Evolutionary conservation across 2,329 filamentous ascomycete species (phyloP).

Genomic region (Pseudogymnoascus sp.): DNA sequence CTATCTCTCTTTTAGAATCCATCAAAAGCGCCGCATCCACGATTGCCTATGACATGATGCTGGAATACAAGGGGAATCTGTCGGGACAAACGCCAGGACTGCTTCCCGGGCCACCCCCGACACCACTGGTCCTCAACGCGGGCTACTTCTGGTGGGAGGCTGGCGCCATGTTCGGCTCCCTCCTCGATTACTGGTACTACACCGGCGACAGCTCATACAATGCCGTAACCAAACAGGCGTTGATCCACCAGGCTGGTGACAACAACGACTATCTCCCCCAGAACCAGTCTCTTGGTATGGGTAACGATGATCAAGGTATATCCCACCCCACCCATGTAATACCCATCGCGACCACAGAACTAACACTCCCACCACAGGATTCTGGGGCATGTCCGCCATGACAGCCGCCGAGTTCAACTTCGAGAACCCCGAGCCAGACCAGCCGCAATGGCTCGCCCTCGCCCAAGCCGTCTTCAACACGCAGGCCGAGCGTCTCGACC

Average conservation of each 20-base stretch:
- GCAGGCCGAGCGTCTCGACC: slow-evolving; percentile 65
- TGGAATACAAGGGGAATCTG: slow-evolving; percentile 41
- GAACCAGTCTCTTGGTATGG: slow-evolving; percentile 52
- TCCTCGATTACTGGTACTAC: slow-evolving; percentile 77
- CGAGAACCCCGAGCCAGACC: slow-evolving; percentile 39
- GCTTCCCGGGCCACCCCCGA: slow-evolving; percentile 29
- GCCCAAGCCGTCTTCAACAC: slow-evolving; percentile 75
- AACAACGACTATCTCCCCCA: slow-evolving; percentile 69
- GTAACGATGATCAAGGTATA: slow-evolving; percentile 59
- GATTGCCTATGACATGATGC: slow-evolving; percentile 41
- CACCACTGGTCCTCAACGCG: not conserved
- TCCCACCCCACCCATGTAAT: not conserved
- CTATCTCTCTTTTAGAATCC: slow-evolving; percentile 32
- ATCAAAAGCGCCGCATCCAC: slow-evolving; percentile 27
- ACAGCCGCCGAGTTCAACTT: slow-evolving; percentile 62
- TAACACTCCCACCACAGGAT: slow-evolving; percentile 30
- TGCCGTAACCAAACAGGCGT: slow-evolving; percentile 47
- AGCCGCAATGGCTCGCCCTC: slow-evolving; percentile 61
- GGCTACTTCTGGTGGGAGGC: slow-evolving; percentile 53
- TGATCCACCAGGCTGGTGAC: slow-evolving; percentile 65
- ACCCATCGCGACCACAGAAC: not conserved
- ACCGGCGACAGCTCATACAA: slow-evolving; percentile 60
- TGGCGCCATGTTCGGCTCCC: slow-evolving; percentile 63
- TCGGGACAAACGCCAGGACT: slow-evolving; percentile 44
- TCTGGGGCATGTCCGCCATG: slow-evolving; percentile 66